Percentiles rank a stretch among this genome's conserved stretches.
Evolutionary conservation across 768 basidiomycete species (phyloP).

Genomic region (Hypholoma sublateritium): DNA sequence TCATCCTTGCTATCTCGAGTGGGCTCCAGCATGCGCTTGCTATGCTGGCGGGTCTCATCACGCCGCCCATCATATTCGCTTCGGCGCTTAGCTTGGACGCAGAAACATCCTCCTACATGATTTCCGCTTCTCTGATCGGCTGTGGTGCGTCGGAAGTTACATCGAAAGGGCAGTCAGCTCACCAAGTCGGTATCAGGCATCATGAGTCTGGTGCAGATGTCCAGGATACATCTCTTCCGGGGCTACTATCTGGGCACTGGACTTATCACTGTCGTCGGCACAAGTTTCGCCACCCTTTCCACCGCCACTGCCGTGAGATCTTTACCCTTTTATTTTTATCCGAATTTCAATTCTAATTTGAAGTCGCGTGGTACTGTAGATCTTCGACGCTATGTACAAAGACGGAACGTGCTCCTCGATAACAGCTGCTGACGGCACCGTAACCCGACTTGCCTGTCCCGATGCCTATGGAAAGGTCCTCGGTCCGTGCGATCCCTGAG

Average conservation of each 20-base stretch:
- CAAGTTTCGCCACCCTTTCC: slow-evolving; percentile 76
- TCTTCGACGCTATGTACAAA: slow-evolving; percentile 75
- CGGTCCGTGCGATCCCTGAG: slow-evolving; percentile 37
- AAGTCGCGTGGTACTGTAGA: slow-evolving; percentile 32
- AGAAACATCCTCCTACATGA: slow-evolving; percentile 68
- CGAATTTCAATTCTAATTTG: not conserved
- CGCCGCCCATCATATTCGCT: slow-evolving; percentile 81
- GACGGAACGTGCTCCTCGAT: slow-evolving; percentile 75
- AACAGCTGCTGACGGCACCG: slow-evolving; percentile 54
- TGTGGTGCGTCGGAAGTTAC: slow-evolving; percentile 47
- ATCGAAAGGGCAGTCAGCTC: not conserved
- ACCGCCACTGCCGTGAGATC: slow-evolving; percentile 63
- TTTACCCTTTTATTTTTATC: not conserved
- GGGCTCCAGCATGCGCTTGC: slow-evolving; percentile 78
- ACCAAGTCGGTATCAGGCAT: slow-evolving; percentile 47
- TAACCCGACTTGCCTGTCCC: slow-evolving; percentile 63
- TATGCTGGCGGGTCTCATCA: slow-evolving; percentile 82
- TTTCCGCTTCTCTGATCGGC: slow-evolving; percentile 79
- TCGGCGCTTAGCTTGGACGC: slow-evolving; percentile 58
- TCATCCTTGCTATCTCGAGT: slow-evolving; percentile 68
- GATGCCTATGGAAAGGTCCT: slow-evolving; percentile 81
- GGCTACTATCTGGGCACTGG: slow-evolving; percentile 80
- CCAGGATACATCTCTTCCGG: slow-evolving; percentile 56
- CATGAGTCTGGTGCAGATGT: slow-evolving; percentile 78
- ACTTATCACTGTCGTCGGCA: slow-evolving; percentile 78